Percentiles rank a stretch among this genome's conserved stretches.
These are phyloP conservation scores for Penicillium rolfsii DNA, from an alignment of 2,329 filamentous ascomycete genomes.

Conservation along the genomic window DNA sequence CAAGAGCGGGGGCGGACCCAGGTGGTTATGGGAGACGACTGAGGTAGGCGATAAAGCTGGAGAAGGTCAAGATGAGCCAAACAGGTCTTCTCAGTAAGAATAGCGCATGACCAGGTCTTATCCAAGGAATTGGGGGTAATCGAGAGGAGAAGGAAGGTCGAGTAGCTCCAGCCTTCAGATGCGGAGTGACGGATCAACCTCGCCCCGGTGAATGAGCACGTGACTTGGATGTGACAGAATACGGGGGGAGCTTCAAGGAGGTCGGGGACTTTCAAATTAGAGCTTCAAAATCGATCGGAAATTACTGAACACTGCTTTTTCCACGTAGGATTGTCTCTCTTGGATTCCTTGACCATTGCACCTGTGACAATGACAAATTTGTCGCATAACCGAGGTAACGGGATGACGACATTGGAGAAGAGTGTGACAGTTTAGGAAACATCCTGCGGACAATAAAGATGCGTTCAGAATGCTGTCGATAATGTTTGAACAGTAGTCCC, in stretches of 20 bases:
- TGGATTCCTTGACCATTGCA: background rate
- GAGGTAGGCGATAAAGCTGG: slow-evolving; percentile 13
- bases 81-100: background rate
- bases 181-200: slow-evolving; percentile 30
- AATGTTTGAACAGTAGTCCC: background rate
- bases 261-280: background rate
- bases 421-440: background rate
- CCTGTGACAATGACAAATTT: background rate
- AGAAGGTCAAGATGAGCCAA: slow-evolving; percentile 1
- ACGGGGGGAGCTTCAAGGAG: background rate
- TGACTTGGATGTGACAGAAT: slow-evolving; percentile 10
- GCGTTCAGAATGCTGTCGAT: background rate
- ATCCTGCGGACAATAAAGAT: background rate
- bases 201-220: slow-evolving; percentile 22
- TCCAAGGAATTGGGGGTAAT: slow-evolving; percentile 24
- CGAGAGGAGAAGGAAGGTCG: slow-evolving; percentile 16
- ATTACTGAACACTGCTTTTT: background rate
- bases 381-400: slow-evolving; percentile 14
- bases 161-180: slow-evolving; percentile 26
- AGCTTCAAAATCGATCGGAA: background rate
- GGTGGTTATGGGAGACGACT: slow-evolving; percentile 19
- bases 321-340: background rate
- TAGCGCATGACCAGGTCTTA: slow-evolving; percentile 5
- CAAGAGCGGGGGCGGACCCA: slow-evolving; percentile 27
- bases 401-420: slow-evolving; percentile 24